These are phyloP conservation scores for Fusarium stilboides DNA, from an alignment of 2,329 filamentous ascomycete species.

Conservation along the genomic window DNA sequence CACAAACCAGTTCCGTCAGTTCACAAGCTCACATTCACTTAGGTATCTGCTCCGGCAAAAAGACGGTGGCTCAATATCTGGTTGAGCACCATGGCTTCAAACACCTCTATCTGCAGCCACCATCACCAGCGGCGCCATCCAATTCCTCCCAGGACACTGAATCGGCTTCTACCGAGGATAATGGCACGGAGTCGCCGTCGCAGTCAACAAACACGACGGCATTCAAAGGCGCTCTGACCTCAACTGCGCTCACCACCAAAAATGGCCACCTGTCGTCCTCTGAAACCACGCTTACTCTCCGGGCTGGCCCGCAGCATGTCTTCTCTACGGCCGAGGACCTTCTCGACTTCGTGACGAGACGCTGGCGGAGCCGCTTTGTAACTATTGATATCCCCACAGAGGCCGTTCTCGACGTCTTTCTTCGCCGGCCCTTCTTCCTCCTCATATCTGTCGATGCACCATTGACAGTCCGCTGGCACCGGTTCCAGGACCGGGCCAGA, in stretches of 20 bases:
- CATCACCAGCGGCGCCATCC: constrained; percentile 19
- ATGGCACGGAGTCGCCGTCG: constrained; percentile 20
- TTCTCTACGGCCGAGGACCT: constrained; percentile 78
- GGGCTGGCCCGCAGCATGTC: constrained; percentile 50
- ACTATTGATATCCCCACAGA: constrained; percentile 87
- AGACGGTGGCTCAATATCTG: constrained; percentile 89
- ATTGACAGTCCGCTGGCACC: constrained; percentile 84
- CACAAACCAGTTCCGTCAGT: constrained; percentile 1
- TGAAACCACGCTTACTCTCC: constrained; percentile 48
- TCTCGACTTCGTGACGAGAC: constrained; percentile 86
- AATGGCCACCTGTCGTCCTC: constrained; percentile 46
- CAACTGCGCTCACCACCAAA: constrained; percentile 49
- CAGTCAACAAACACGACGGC: constrained; percentile 33
- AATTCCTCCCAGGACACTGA: constrained; percentile 21
- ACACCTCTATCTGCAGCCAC: constrained; percentile 71
- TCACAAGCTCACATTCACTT: constrained; percentile 33
- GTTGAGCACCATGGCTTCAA: constrained; percentile 87
- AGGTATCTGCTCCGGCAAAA: constrained; percentile 96
- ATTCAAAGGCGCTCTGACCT: constrained; percentile 46
- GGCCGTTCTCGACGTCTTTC: constrained; percentile 79
- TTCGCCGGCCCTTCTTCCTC: constrained; percentile 90
- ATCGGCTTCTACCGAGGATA: constrained; percentile 27
- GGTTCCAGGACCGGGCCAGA: constrained; percentile 69
- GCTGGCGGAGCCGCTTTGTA: constrained; percentile 89
- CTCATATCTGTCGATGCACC: constrained; percentile 94